Conservation (phyloP, 441 rosid genomes). For the Populus hybrid region DNA sequence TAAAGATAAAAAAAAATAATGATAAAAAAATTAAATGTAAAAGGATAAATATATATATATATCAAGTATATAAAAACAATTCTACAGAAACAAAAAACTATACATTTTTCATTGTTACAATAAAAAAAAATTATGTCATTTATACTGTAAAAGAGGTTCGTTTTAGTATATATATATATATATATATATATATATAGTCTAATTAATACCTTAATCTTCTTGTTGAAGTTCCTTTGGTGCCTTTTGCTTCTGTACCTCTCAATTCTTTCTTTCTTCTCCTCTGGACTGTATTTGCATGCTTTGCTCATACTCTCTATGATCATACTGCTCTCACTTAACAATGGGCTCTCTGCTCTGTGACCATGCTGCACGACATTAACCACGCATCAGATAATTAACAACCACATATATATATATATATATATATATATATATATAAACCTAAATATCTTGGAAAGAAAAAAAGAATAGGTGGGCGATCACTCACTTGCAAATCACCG, state of each 20-base stretch:
- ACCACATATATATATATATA: background rate
- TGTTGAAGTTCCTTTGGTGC: constrained; percentile 83
- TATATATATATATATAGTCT: background rate
- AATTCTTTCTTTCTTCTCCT: constrained; percentile 84
- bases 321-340: constrained; percentile 71
- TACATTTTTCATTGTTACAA: background rate
- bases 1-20: too few relatives aligned
- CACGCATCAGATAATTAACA: background rate
- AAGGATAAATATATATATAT: too few relatives aligned
- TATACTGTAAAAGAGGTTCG: background rate
- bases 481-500: constrained; percentile 40
- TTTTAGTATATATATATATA: background rate
- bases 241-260: constrained; percentile 83
- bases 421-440: background rate
- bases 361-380: constrained; percentile 29
- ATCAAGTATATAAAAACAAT: too few relatives aligned
- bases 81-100: too few relatives aligned
- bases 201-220: constrained; percentile 81
- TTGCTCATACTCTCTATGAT: constrained; percentile 89
- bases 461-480: background rate
- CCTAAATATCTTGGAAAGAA: background rate
- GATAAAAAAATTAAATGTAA: too few relatives aligned
- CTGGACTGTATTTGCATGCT: constrained; percentile 73
- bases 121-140: too few relatives aligned
- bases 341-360: constrained; percentile 50